Percentiles rank a stretch among this genome's conserved stretches.
Conservation (phyloP, 129 eudicot species). For the Oenanthe sinensis region DNA sequence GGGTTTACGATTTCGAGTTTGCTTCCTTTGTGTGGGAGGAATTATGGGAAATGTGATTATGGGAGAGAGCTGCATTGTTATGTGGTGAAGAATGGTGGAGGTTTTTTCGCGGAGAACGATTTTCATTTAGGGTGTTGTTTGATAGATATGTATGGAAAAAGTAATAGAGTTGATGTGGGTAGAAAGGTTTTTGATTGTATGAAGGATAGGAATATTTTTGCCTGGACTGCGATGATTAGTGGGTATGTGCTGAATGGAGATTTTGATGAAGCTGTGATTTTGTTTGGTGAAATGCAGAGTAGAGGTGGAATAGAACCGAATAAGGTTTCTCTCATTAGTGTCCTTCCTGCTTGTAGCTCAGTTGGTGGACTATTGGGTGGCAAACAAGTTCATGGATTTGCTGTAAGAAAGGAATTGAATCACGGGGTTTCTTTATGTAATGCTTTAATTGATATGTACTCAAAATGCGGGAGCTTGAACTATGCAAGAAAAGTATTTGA, state of each 20-base stretch:
- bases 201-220: constrained; percentile 28
- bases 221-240: constrained; percentile 57
- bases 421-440: constrained; percentile 42
- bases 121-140: constrained; percentile 47
- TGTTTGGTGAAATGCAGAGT: constrained; percentile 40
- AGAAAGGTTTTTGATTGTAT: constrained; percentile 37
- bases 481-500: constrained; percentile 39
- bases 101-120: constrained; percentile 21
- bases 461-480: constrained; percentile 50
- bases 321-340: constrained; percentile 43
- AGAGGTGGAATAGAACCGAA: constrained; percentile 28
- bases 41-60: constrained; percentile 17
- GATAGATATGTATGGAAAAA: constrained; percentile 54
- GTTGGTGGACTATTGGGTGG: constrained; percentile 42
- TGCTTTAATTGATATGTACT: constrained; percentile 51
- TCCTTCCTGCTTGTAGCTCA: constrained; percentile 41
- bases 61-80: constrained; percentile 65
- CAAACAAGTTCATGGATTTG: constrained; percentile 38
- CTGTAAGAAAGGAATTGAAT: constrained; percentile 25
- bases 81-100: constrained; percentile 29
- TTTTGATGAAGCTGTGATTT: constrained; percentile 30
- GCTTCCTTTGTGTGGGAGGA: constrained; percentile 37
- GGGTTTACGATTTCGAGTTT: constrained; percentile 48
- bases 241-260: constrained; percentile 34
- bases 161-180: constrained; percentile 24